phyloP scores from a whole-genome alignment of 495 filamentous ascomycete species.

The Echria macrotheca region DNA sequence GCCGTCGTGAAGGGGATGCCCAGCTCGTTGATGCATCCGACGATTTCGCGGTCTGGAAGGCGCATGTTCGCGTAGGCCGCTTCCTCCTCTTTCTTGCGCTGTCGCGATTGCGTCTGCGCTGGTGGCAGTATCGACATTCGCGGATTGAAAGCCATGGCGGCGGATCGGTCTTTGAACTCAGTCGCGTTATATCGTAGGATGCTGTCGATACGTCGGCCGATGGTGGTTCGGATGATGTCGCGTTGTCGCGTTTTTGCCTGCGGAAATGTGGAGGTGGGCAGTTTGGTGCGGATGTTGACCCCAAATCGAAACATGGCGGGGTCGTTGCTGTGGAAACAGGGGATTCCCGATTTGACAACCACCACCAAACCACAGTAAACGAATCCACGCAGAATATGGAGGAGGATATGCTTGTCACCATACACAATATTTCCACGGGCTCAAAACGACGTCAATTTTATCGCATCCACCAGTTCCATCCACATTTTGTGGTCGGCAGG shows the following conservation, averaged over 20 bases:
- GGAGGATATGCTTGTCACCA: too few relatives aligned
- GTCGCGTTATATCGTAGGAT: too few relatives aligned
- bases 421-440: too few relatives aligned
- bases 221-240: too few relatives aligned
- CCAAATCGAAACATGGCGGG: slow-evolving; percentile 18
- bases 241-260: too few relatives aligned
- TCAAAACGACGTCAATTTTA: too few relatives aligned
- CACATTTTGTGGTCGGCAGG: too few relatives aligned
- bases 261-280: background rate
- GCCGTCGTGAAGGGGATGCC: slow-evolving; percentile 81
- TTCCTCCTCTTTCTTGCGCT: slow-evolving; percentile 70
- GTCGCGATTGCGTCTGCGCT: slow-evolving; percentile 54
- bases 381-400: too few relatives aligned
- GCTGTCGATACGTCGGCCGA: too few relatives aligned
- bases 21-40: slow-evolving; percentile 94
- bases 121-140: slow-evolving; percentile 67
- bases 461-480: too few relatives aligned
- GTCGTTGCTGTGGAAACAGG: slow-evolving; percentile 18
- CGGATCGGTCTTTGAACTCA: background rate
- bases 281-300: slow-evolving; percentile 11
- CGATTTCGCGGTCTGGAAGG: slow-evolving; percentile 80
- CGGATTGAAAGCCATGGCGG: slow-evolving; percentile 63
- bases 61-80: slow-evolving; percentile 80
- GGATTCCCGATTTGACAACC: too few relatives aligned
- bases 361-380: too few relatives aligned